These are phyloP conservation scores for maize (Zea mays) DNA, from an alignment of 176 grass and related monocot genomes.

Conservation along the genomic window DNA sequence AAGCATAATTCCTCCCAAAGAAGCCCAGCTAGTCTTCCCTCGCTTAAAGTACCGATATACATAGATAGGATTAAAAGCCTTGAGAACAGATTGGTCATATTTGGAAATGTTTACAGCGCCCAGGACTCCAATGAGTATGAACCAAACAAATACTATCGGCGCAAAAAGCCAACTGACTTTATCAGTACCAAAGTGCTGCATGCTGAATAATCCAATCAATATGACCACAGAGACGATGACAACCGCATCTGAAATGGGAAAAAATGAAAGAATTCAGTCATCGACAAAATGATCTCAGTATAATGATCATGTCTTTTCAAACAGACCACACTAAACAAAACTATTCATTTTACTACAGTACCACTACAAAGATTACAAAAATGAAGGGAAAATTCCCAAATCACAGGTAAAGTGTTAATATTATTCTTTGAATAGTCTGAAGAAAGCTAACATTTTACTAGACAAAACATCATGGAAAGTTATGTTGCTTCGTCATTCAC, in stretches of 20 bases:
- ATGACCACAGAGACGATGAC: constrained; percentile 64
- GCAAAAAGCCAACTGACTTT: constrained; percentile 89
- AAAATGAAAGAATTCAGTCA: constrained; percentile 8
- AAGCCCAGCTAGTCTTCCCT: constrained; percentile 63
- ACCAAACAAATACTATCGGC: constrained; percentile 79
- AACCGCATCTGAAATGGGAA: constrained; percentile 56
- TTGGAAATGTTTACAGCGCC: constrained; percentile 69
- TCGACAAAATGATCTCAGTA: not conserved
- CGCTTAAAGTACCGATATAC: constrained; percentile 66
- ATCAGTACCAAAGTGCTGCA: constrained; percentile 89
- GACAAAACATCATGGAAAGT: constrained; percentile 1
- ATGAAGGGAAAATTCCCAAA: constrained; percentile 3
- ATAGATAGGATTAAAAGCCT: constrained; percentile 72
- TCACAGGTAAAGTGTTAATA: not conserved
- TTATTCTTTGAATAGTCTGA: not conserved
- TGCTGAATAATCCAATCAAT: constrained; percentile 78
- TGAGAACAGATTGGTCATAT: constrained; percentile 72
- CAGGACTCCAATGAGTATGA: constrained; percentile 73
- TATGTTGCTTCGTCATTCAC: not conserved
- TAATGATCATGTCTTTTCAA: not conserved
- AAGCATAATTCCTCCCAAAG: constrained; percentile 89
- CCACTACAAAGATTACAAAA: not conserved
- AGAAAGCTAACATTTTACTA: not conserved
- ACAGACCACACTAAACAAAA: not conserved
- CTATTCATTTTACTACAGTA: not conserved